Percentiles rank a stretch among this genome's conserved stretches.
Conservation (phyloP, 108 stramenopile species). For the Cylindrotheca closterium region DNA sequence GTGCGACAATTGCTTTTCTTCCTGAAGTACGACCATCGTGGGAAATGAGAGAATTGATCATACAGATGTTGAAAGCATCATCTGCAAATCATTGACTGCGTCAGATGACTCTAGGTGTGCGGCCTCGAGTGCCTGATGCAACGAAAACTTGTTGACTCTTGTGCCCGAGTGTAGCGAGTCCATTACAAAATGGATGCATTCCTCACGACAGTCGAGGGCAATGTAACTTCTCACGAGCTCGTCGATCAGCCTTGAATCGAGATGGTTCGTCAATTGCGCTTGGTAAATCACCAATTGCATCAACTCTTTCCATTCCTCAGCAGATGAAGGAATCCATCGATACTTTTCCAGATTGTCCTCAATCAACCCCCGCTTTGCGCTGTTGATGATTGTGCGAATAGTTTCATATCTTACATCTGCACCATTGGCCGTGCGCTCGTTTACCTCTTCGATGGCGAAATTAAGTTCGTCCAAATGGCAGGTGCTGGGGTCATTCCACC, state of each 20-base stretch:
- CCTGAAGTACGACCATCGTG: too few relatives aligned
- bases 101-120: not conserved
- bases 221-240: conserved; percentile 15
- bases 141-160: not conserved
- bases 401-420: conserved; percentile 40
- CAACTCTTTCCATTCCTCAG: conserved; percentile 11
- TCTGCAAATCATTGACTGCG: not conserved
- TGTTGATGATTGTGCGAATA: conserved; percentile 12
- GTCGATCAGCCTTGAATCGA: conserved; percentile 27
- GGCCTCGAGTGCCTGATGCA: conserved; percentile 4
- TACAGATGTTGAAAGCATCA: not conserved
- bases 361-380: conserved; percentile 2
- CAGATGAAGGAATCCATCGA: conserved; percentile 20
- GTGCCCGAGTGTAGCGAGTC: not conserved
- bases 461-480: conserved; percentile 57
- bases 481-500: conserved; percentile 66
- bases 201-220: conserved; percentile 1
- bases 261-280: conserved; percentile 7
- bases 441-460: conserved; percentile 59
- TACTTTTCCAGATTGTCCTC: not conserved
- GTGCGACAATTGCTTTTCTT: too few relatives aligned
- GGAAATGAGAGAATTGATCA: too few relatives aligned
- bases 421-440: conserved; percentile 29
- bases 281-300: conserved; percentile 14
- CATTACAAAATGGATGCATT: conserved; percentile 12